Conservation (phyloP, 169 alveolate species). For the Plasmodium gonderi region DNA sequence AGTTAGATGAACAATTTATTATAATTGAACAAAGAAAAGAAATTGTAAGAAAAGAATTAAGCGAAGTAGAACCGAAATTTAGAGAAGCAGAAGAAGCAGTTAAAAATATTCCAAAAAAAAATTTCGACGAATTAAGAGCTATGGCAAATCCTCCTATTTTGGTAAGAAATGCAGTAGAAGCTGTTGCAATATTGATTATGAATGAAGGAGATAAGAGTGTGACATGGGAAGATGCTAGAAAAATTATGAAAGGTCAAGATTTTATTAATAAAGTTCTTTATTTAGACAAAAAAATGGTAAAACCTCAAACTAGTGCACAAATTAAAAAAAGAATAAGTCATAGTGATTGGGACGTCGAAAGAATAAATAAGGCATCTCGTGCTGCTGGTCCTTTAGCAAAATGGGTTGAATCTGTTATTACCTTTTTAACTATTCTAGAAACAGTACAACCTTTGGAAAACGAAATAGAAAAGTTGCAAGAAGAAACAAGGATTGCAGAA, state of each 20-base stretch:
- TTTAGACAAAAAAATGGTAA: slow-evolving; percentile 89
- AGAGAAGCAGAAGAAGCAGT: slow-evolving; percentile 95
- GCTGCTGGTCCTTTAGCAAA: slow-evolving; percentile 98
- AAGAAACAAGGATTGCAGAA: slow-evolving; percentile 90
- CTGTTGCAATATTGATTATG: slow-evolving; percentile 91
- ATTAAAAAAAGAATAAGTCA: slow-evolving; percentile 82
- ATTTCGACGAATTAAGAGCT: slow-evolving; percentile 90
- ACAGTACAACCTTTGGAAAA: slow-evolving; percentile 95
- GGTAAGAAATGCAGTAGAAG: slow-evolving; percentile 95
- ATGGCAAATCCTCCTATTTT: slow-evolving; percentile 96
- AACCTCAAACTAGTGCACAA: slow-evolving; percentile 83
- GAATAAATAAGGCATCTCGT: slow-evolving; percentile 94
- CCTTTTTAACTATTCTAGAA: slow-evolving; percentile 90
- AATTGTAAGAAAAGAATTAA: slow-evolving; percentile 91
- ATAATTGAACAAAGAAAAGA: slow-evolving; percentile 90
- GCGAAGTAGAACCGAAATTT: slow-evolving; percentile 96
- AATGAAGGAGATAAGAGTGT: slow-evolving; percentile 87
- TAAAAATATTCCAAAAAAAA: slow-evolving; percentile 91
- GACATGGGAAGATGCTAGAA: slow-evolving; percentile 96
- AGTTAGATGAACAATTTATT: slow-evolving; percentile 91
- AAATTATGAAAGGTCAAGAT: slow-evolving; percentile 90
- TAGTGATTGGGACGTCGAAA: slow-evolving; percentile 95
- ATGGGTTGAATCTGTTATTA: slow-evolving; percentile 94
- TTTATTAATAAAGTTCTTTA: slow-evolving; percentile 91
- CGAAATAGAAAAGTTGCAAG: slow-evolving; percentile 92